Evolutionary conservation across 2,329 filamentous ascomycete species (phyloP), one percentile per base, ranked within the genome.

Genomic region (Cercospora janseana): DNA sequence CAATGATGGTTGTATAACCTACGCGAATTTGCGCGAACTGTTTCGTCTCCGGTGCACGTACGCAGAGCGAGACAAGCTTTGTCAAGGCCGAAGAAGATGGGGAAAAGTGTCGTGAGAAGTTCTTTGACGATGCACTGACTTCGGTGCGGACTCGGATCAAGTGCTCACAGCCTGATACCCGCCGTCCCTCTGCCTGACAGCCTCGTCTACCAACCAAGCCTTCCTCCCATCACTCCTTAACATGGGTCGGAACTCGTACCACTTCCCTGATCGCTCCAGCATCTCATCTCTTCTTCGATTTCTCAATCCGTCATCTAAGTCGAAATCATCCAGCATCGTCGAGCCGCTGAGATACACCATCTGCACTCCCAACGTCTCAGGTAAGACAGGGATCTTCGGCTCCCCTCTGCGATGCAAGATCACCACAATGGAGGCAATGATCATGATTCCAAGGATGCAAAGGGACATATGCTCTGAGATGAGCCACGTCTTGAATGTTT

Each of bases 291-390:
- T 46, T 24, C 29, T 26, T n/a, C 23, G 35, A 27, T 9, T 27
- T 20, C 47, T 37, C 35, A 46, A 49, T 3, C 13, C 29, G 3
- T 56, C 53, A 6, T 31, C 9, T 2, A 53, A 53, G 6, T 54
- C 50, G 13, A 52, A 58, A 27, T 55, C 49, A 18, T 52, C 50
- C 31, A 58, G 37, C 21, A 56, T 16, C 9, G 35, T 29, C 13
- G 49, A 40, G 1, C 47, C 47, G 21, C 26, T 24, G 13, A 57
- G 42, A 40, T 55, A 57, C 28, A 48, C 48, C 49, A 57, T 53
- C 23, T 57, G 51, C 13, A 49, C 49, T 4, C 42, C 55, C 28
- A 59, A 23, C 23, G 52, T 57, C n/a, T 59, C 54, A 10, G 55
- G 57, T 21, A 52, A 18, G 18, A 56, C 38, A 13, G 52, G 44